These are phyloP conservation scores for Talaromyces liani DNA, from an alignment of 495 filamentous ascomycete genomes.

Conservation along the genomic window DNA sequence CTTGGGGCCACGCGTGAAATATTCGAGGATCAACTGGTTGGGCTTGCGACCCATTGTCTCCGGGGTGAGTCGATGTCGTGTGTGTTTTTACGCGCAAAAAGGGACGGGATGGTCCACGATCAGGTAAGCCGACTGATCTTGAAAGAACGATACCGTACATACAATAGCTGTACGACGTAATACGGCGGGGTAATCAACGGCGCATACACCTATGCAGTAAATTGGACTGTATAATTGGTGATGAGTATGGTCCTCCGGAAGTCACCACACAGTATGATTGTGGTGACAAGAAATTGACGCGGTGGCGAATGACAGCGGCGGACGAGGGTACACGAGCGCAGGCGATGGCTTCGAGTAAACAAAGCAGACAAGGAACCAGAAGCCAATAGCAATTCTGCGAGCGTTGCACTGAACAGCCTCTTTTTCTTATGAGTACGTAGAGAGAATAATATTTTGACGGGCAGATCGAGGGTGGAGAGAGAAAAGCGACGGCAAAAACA, in stretches of 20 bases:
- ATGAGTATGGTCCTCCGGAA: neutral
- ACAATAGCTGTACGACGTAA: neutral
- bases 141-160: neutral
- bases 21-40: conserved; percentile 73
- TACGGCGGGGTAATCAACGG: neutral
- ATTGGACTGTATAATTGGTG: neutral
- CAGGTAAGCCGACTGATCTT: neutral
- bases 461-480: conserved; percentile 8
- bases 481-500: conserved; percentile 9
- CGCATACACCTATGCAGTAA: neutral
- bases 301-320: neutral
- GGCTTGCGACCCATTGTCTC: conserved; percentile 68
- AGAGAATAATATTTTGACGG: conserved; percentile 6
- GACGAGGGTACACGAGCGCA: neutral
- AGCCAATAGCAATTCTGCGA: neutral
- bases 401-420: neutral
- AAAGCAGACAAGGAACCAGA: neutral
- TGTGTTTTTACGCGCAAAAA: neutral
- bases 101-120: neutral
- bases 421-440: neutral
- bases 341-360: neutral
- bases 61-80: neutral
- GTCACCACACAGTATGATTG: neutral
- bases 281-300: neutral
- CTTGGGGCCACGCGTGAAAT: conserved; percentile 76